Percentiles rank a stretch among this genome's conserved stretches.
Conservation (phyloP, 2,329 filamentous ascomycete genomes). For the Elsinoe necatrix region DNA sequence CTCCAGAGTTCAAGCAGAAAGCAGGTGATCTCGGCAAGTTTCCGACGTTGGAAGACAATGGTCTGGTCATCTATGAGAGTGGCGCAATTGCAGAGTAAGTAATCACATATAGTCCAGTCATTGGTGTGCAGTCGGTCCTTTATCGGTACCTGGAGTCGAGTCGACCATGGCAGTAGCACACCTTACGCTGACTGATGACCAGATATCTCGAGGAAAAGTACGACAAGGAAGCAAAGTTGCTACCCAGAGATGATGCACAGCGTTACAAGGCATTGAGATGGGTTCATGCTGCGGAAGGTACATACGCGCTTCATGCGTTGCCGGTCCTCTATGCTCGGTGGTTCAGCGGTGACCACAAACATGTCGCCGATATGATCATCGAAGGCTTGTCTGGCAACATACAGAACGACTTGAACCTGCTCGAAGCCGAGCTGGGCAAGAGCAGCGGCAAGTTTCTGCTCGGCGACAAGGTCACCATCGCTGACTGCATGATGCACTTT, state of each 20-base stretch:
- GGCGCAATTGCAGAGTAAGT: constrained; percentile 41
- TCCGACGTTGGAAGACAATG: constrained; percentile 37
- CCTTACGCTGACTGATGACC: neutral
- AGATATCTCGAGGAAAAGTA: constrained; percentile 43
- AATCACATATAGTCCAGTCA: neutral
- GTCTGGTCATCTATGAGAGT: constrained; percentile 36
- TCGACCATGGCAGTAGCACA: neutral
- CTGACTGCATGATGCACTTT: constrained; percentile 42
- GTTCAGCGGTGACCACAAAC: constrained; percentile 31
- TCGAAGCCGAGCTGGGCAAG: constrained; percentile 35
- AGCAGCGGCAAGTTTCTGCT: constrained; percentile 34
- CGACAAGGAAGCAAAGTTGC: constrained; percentile 32
- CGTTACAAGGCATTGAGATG: constrained; percentile 36
- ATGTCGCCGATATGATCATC: constrained; percentile 31
- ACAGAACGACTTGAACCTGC: constrained; percentile 38
- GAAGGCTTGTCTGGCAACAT: constrained; percentile 36
- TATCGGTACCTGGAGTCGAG: neutral
- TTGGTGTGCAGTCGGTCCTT: no score
- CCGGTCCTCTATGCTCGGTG: constrained; percentile 39
- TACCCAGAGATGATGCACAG: constrained; percentile 30
- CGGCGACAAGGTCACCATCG: constrained; percentile 35
- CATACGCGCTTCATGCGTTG: constrained; percentile 38
- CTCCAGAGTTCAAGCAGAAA: constrained; percentile 35
- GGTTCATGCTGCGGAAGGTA: constrained; percentile 42
- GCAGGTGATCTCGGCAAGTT: constrained; percentile 40